Conservation (phyloP, 2,329 filamentous ascomycete genomes). For the Venturia nashicola region DNA sequence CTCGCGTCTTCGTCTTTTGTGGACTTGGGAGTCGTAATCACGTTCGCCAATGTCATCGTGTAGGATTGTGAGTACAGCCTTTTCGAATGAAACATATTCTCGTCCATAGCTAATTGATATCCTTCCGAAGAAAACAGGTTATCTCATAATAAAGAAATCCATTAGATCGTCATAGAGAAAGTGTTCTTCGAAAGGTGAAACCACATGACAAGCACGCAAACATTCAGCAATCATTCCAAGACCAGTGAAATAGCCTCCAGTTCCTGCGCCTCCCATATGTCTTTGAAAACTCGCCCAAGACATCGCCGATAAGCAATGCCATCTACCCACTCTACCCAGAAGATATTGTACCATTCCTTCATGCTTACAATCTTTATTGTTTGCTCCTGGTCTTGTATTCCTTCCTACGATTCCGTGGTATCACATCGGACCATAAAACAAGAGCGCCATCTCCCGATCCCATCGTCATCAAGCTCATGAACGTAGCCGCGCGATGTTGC, state of each 20-base stretch:
- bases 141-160: no score
- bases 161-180: no score
- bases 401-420: neutral
- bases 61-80: no score
- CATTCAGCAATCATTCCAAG: neutral
- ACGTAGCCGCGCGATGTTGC: neutral
- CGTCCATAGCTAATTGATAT: no score
- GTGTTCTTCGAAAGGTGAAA: no score
- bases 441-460: no score
- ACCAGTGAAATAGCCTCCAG: neutral
- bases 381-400: neutral
- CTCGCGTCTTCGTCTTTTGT: no score
- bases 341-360: conserved; percentile 10
- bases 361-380: neutral
- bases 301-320: conserved; percentile 12
- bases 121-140: no score
- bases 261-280: conserved; percentile 7
- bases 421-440: neutral
- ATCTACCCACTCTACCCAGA: conserved; percentile 12
- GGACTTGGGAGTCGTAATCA: no score
- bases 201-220: no score
- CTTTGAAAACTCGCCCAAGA: conserved; percentile 4
- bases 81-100: no score
- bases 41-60: no score
- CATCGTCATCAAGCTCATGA: neutral